Evolutionary conservation across 2,329 filamentous ascomycete genomes (phyloP), one percentile per base, ranked within the genome.

Genomic region (Diaporthe sp.): DNA sequence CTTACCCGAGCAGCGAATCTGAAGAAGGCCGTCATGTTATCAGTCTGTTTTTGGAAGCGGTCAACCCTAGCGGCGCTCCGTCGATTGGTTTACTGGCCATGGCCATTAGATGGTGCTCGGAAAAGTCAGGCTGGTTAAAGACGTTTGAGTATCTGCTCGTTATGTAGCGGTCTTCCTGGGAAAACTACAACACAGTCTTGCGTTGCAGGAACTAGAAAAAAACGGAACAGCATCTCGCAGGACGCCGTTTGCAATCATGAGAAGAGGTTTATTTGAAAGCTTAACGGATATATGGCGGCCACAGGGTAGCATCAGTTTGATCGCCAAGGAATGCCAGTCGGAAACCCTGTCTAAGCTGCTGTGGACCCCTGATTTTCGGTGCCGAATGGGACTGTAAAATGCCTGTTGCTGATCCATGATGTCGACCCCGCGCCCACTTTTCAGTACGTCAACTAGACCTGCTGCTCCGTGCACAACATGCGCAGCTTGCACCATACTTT

Each of bases 381-480:
- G 49, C 65, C 9, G 44, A 12, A 28, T 37, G 28, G 62, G 22
- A 68, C 62, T 68, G 62, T 49, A 51, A 22, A 51, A 68, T 68
- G 44, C 62, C 44, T 25, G 62, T 37, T 17, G 62, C 46, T 46
- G 44, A 68, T 68, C 65, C 46, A 25, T 53, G 65, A 70, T 53
- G 46, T 42, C 6, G 25, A 70, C 65, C 65, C 65, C 65, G 65
- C 65, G 65, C 34, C 49, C 34, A 55, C 65, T 70, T 70, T 70
- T 55, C 37, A 39, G 55, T 37, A 44, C 37, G 37, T 39, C 12
- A 39, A 39, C 10, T 13, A 15, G 37, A 39, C 25, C 65, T 8
- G 25, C 65, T 12, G 51, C 31, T 12, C 19, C 12, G 31, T 25
- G 8, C 60, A 31, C n/a, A 31, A 22, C 60, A 44, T 44, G 60